phyloP scores from a whole-genome alignment of 2,329 filamentous ascomycete genomes.

The Didymella lethalis region DNA sequence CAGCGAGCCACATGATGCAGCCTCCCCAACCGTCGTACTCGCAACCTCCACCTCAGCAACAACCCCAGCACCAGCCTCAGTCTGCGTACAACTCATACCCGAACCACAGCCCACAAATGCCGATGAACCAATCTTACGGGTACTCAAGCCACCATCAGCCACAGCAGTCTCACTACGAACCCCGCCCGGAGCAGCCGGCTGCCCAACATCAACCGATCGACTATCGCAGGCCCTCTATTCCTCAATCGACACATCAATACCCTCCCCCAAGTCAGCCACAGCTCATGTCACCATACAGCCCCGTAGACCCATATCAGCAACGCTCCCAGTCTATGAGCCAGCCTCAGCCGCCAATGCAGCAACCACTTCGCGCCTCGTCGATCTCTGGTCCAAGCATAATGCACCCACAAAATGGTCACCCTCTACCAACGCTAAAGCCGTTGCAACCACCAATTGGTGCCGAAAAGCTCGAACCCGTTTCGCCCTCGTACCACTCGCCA shows the following conservation, averaged over 20 bases:
- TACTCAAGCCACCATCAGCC: constrained; percentile 47
- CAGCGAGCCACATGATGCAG: constrained; percentile 48
- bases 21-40: constrained; percentile 47
- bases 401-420: constrained; percentile 44
- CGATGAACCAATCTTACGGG: constrained; percentile 52
- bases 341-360: constrained; percentile 44
- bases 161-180: constrained; percentile 50
- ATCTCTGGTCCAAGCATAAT: constrained; percentile 36
- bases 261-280: constrained; percentile 42
- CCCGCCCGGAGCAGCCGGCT: constrained; percentile 49
- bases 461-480: constrained; percentile 54
- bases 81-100: constrained; percentile 42
- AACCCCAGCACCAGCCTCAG: constrained; percentile 35
- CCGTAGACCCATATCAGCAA: constrained; percentile 49
- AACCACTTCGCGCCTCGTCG: constrained; percentile 44
- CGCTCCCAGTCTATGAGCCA: constrained; percentile 50
- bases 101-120: constrained; percentile 42
- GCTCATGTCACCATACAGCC: constrained; percentile 45
- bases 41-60: constrained; percentile 32
- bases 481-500: constrained; percentile 54
- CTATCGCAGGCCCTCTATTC: constrained; percentile 53
- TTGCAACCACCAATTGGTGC: constrained; percentile 43
- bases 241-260: constrained; percentile 46
- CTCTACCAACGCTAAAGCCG: constrained; percentile 56
- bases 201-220: constrained; percentile 52